phyloP scores from a whole-genome alignment of 192 early-diverging fungal species.

The Entrophospora sp. region DNA sequence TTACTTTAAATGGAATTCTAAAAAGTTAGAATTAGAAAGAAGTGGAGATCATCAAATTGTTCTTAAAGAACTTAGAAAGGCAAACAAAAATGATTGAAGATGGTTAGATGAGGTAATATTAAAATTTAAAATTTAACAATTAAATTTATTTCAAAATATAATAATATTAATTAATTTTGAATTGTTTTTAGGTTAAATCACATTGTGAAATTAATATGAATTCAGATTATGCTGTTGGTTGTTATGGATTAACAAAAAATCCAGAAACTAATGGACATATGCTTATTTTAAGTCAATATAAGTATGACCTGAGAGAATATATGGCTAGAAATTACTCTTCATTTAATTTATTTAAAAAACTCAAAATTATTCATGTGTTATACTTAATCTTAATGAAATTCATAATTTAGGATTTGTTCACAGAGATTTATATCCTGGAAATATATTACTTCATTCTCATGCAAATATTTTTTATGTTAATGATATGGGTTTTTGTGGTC shows the following conservation, averaged over 20 bases:
- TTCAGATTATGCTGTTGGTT: neutral
- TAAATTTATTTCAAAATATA: neutral
- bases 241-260: neutral
- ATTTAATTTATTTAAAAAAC: neutral
- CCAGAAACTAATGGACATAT: neutral
- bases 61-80: neutral
- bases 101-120: neutral
- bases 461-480: neutral
- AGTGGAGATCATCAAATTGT: neutral
- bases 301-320: neutral
- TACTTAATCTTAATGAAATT: neutral
- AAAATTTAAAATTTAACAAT: neutral
- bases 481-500: neutral
- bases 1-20: neutral
- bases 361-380: neutral
- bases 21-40: neutral
- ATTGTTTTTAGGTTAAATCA: neutral
- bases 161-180: no score
- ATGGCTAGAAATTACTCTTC: neutral
- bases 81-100: neutral
- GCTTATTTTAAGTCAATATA: neutral
- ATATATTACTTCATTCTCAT: neutral
- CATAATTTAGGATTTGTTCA: neutral
- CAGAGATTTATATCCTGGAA: neutral
- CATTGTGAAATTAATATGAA: neutral